phyloP scores from a whole-genome alignment of 805 yeast species.

The Hanseniaspora hatyaiensis region DNA sequence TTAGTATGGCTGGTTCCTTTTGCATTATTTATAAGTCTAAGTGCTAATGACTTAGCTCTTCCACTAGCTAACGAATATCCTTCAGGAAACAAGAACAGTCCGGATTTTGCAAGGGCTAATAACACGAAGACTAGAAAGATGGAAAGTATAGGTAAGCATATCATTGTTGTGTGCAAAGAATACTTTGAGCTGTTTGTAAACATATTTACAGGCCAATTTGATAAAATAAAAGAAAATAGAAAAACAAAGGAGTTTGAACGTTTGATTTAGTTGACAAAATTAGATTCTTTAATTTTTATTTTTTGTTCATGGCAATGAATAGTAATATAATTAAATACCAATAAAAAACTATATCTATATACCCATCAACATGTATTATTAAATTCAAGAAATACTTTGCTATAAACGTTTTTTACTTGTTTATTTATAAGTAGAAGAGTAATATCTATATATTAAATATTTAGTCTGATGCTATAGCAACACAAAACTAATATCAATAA shows the following conservation, averaged over 20 bases:
- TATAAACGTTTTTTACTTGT: too few species aligned
- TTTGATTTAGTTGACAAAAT: too few species aligned
- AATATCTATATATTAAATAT: too few species aligned
- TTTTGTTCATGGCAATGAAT: too few species aligned
- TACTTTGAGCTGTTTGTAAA: slow-evolving; percentile 19
- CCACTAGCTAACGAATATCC: slow-evolving; percentile 39
- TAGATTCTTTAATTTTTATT: too few species aligned
- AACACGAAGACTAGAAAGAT: slow-evolving; percentile 28
- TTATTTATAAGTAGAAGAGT: too few species aligned
- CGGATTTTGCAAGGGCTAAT: background rate
- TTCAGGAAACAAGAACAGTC: slow-evolving; percentile 22
- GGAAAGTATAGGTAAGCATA: slow-evolving; percentile 59
- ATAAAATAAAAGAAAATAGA: slow-evolving; percentile 10
- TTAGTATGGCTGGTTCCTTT: slow-evolving; percentile 92
- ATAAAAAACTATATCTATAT: too few species aligned
- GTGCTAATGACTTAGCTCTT: slow-evolving; percentile 80
- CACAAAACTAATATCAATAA: too few species aligned
- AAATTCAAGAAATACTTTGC: too few species aligned
- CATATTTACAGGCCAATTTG: slow-evolving; percentile 14
- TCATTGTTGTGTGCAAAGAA: slow-evolving; percentile 44
- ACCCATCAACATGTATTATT: too few species aligned
- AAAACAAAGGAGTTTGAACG: slow-evolving; percentile 4
- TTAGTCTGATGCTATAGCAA: too few species aligned
- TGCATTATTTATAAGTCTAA: slow-evolving; percentile 76
- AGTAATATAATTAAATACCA: too few species aligned